Evolutionary conservation across 345 rosid species (phyloP).

Genomic region (Linum tenue): DNA sequence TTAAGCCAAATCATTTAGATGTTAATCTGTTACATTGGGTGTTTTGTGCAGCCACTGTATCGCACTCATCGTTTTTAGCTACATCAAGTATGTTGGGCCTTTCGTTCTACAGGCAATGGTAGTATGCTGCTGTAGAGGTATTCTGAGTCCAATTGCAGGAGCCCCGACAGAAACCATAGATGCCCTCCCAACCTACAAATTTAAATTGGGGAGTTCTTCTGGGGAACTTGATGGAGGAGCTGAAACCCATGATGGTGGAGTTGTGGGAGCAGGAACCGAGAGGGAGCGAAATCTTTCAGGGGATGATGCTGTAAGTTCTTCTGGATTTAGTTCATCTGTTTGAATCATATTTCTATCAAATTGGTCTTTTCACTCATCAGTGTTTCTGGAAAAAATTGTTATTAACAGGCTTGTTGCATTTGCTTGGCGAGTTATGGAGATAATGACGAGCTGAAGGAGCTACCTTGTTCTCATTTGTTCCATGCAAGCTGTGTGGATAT

Average conservation of each 20-base stretch:
- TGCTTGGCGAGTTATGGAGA: constrained; percentile 21
- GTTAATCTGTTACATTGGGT: not conserved
- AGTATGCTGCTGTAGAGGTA: constrained; percentile 15
- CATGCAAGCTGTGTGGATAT: constrained; percentile 20
- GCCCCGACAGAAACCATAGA: constrained; percentile 16
- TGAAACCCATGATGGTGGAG: not conserved
- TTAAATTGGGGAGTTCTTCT: constrained; percentile 1
- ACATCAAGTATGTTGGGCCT: constrained; percentile 14
- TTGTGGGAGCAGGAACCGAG: constrained; percentile 18
- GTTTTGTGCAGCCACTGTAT: constrained; percentile 16
- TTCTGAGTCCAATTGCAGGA: constrained; percentile 8
- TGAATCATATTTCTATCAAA: not conserved
- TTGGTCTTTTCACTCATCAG: not conserved
- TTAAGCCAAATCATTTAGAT: not conserved
- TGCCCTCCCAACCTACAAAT: constrained; percentile 21
- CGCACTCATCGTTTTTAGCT: constrained; percentile 15
- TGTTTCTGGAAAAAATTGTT: not conserved
- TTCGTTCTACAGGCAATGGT: constrained; percentile 3
- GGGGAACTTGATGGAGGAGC: constrained; percentile 1
- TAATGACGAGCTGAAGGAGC: constrained; percentile 22
- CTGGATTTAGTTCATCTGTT: not conserved
- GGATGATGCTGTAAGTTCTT: constrained; percentile 21
- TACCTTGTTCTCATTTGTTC: constrained; percentile 25
- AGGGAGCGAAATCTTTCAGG: constrained; percentile 11
- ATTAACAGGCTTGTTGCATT: constrained; percentile 22